These are phyloP conservation scores for Akanthomyces lecanii DNA, from an alignment of 2,329 filamentous ascomycete species.

Conservation along the genomic window DNA sequence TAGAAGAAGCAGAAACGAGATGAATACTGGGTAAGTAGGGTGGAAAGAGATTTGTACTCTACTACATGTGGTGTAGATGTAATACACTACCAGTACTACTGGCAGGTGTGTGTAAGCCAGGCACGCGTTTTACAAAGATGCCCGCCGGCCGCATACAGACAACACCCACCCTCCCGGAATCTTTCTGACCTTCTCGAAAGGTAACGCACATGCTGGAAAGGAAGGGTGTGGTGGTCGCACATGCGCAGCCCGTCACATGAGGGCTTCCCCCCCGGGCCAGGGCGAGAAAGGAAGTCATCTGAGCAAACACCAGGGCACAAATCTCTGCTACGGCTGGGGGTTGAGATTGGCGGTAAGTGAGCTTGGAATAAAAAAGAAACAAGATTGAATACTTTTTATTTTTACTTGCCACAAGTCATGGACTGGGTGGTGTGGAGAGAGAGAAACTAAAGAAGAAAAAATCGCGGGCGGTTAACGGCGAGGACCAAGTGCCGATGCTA, in stretches of 20 bases:
- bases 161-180: background rate
- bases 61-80: background rate
- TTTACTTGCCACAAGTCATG: background rate
- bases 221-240: background rate
- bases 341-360: too few species aligned
- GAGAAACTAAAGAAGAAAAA: too few species aligned
- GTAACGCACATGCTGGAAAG: background rate
- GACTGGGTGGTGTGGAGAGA: background rate
- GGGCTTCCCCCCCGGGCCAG: background rate
- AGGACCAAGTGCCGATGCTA: background rate
- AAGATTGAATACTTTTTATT: background rate
- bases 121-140: background rate
- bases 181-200: background rate
- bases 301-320: background rate
- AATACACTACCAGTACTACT: background rate
- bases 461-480: background rate
- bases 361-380: too few species aligned
- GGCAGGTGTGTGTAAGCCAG: background rate
- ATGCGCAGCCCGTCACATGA: constrained; percentile 10
- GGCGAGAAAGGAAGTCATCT: background rate
- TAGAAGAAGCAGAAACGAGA: background rate
- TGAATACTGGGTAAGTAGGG: too few species aligned
- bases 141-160: background rate
- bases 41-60: background rate
- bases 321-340: background rate